Conservation (phyloP, 2,329 filamentous ascomycete genomes). For the Hypoxylon sp. region DNA sequence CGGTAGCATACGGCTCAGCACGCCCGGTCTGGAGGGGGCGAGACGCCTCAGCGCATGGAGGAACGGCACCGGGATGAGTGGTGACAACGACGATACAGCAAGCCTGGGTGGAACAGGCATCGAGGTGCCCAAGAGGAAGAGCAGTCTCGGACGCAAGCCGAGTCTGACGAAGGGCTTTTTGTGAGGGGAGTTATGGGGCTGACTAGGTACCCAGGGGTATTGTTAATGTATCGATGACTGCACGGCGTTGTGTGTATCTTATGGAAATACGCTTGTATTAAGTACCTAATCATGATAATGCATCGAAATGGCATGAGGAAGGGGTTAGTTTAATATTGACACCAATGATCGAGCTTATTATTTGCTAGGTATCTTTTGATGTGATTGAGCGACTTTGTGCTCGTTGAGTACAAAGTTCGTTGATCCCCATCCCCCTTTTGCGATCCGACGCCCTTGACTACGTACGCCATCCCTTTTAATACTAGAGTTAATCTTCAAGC, state of each 20-base stretch:
- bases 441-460: neutral
- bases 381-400: neutral
- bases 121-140: slow-evolving; percentile 75
- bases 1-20: slow-evolving; percentile 48
- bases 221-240: slow-evolving; percentile 30
- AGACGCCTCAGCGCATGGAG: slow-evolving; percentile 62
- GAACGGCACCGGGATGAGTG: slow-evolving; percentile 62
- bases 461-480: neutral
- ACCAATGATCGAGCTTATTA: neutral
- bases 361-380: neutral
- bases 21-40: slow-evolving; percentile 46
- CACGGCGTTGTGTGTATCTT: slow-evolving; percentile 24
- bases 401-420: neutral
- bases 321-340: slow-evolving; percentile 16
- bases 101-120: slow-evolving; percentile 55
- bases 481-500: neutral
- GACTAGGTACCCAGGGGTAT: slow-evolving; percentile 11
- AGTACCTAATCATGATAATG: slow-evolving; percentile 40
- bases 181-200: slow-evolving; percentile 52
- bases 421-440: neutral
- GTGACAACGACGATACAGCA: slow-evolving; percentile 55
- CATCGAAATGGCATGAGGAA: slow-evolving; percentile 26
- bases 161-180: slow-evolving; percentile 86
- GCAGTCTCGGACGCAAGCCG: slow-evolving; percentile 71
- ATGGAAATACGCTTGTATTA: slow-evolving; percentile 35